Evolutionary conservation across 345 rosid genomes (phyloP), one percentile per base, ranked within the genome.

Genomic region (Salix exigua): DNA sequence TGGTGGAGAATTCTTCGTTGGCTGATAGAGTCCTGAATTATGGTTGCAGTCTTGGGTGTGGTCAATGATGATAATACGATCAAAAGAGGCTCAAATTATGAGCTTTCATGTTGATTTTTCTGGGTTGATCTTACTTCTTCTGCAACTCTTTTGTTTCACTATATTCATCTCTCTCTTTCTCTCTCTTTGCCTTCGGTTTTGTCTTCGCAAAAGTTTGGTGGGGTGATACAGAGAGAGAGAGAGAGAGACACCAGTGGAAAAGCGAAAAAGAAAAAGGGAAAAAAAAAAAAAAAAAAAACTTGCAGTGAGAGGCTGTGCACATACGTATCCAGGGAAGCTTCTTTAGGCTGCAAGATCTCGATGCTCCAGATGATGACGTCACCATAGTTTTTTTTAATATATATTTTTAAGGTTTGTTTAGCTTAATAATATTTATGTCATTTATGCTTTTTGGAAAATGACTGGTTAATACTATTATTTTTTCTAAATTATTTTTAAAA

Each of bases 1-100:
- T 94, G 97, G 76, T 94, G 98, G 38, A 94, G 91, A 78, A 94
- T 81, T 81, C 98, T 86, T 25, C 98, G 83, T 68, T 77, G 85
- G 79, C 66, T 31, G 72, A 60, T 65, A 66, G 46, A 46, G 73
- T 46, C 46, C 44, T 35, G 73, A 65, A 73, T 31, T 25, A 4
- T 7, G 51, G 77, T 7, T 44, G 21, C 48, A 51, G 61, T 31
- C 50, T 58, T 17, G 38, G 79, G 40, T 17, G 31, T 42, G 58
- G 74, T 65, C 23, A 73, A 10, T 67, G 77, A 61, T 63, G 48
- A 2, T 35, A 53, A 60, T 4, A 68, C 48, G 61, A 83, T 4
- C 61, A 83, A 79, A 82, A 46, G 78, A 85, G 46, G 44, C 44
- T 74, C 8, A 83, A 77, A 72, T 70, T 64, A 73, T 68, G 78